These are phyloP conservation scores for Rutstroemia sp. DNA, from an alignment of 2,329 filamentous ascomycete species.

Conservation along the genomic window DNA sequence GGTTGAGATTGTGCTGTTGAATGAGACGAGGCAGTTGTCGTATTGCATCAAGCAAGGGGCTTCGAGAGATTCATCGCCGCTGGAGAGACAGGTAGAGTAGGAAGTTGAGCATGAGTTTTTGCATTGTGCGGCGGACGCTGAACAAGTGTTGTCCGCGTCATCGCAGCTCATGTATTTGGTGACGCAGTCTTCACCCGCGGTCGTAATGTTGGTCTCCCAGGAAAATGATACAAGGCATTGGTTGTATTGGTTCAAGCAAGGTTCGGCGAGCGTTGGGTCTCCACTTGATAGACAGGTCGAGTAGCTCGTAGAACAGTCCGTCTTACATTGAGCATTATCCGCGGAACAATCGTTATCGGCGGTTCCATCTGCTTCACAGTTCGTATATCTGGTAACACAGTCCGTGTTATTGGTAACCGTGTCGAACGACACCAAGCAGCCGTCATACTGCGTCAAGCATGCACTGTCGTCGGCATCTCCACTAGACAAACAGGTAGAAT, in stretches of 20 bases:
- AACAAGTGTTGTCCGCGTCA: constrained; percentile 7
- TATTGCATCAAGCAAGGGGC: constrained; percentile 9
- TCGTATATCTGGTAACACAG: background rate
- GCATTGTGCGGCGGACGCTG: constrained; percentile 9
- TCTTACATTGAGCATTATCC: constrained; percentile 4
- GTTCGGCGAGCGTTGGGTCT: background rate
- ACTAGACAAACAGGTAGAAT: constrained; percentile 11
- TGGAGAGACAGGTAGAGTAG: constrained; percentile 6
- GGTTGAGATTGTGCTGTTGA: background rate
- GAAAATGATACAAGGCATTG: background rate
- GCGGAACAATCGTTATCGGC: background rate
- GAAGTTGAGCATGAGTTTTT: constrained; percentile 8
- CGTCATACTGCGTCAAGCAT: constrained; percentile 4
- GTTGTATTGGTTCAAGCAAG: constrained; percentile 1
- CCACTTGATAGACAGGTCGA: background rate
- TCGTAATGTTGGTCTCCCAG: background rate
- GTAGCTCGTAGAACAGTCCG: background rate
- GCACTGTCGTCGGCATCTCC: constrained; percentile 9
- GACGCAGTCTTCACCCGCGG: constrained; percentile 9
- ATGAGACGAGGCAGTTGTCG: constrained; percentile 4
- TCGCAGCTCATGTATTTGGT: constrained; percentile 11
- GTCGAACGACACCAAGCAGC: background rate
- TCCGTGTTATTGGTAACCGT: background rate
- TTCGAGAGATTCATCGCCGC: constrained; percentile 6
- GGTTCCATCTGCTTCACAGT: background rate